Evolutionary conservation across 768 basidiomycete species (phyloP).

Genomic region (Chalciporus chontae): DNA sequence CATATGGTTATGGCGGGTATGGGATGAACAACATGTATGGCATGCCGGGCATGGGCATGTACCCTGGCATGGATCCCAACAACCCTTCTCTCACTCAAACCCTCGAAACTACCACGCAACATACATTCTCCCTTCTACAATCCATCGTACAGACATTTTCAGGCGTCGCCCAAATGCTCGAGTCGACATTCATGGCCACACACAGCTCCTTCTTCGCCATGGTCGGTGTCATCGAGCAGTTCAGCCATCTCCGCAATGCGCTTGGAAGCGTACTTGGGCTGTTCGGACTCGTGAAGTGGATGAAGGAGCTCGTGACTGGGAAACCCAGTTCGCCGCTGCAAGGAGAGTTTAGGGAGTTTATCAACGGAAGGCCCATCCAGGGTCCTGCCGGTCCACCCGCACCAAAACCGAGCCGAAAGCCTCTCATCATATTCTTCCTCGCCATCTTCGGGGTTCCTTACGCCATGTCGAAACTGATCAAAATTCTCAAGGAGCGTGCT

Average conservation of each 20-base stretch:
- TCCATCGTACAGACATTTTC: slow-evolving; percentile 94
- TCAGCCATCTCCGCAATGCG: slow-evolving; percentile 86
- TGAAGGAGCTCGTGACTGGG: slow-evolving; percentile 59
- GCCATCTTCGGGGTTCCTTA: slow-evolving; percentile 92
- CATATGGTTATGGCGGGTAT: slow-evolving; percentile 42
- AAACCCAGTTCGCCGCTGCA: slow-evolving; percentile 44
- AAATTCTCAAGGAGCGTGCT: slow-evolving; percentile 65
- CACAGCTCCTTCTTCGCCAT: slow-evolving; percentile 95
- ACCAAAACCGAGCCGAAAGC: slow-evolving; percentile 80
- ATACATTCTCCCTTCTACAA: slow-evolving; percentile 90
- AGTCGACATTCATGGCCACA: slow-evolving; percentile 95
- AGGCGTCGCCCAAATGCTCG: slow-evolving; percentile 95
- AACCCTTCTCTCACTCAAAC: slow-evolving; percentile 76
- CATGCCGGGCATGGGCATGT: slow-evolving; percentile 33
- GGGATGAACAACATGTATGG: slow-evolving; percentile 51
- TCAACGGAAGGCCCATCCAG: slow-evolving; percentile 60
- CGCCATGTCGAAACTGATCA: slow-evolving; percentile 87
- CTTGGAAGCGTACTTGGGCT: slow-evolving; percentile 91
- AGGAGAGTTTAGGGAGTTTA: slow-evolving; percentile 73
- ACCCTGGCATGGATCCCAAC: slow-evolving; percentile 44
- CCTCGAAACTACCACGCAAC: slow-evolving; percentile 84
- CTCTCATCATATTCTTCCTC: slow-evolving; percentile 88
- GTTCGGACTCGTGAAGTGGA: slow-evolving; percentile 87
- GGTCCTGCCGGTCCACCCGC: slow-evolving; percentile 37
- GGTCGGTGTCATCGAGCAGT: slow-evolving; percentile 95